phyloP scores from a whole-genome alignment of 352 stramenopile genomes.

The Pythium aphanidermatum region DNA sequence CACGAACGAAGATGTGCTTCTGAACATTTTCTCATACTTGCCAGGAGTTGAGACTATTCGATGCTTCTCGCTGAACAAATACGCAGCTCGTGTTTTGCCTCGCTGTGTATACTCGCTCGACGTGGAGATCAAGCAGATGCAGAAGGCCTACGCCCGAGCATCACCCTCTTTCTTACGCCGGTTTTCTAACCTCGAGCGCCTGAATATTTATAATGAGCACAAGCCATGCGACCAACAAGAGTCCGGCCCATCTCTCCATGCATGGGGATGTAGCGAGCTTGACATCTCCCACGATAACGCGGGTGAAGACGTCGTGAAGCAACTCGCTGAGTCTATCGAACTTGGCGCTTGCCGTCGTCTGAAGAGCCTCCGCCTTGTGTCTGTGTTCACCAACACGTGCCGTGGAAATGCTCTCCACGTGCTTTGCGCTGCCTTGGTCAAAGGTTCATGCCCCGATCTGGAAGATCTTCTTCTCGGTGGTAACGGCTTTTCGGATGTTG shows the following conservation, averaged over 20 bases:
- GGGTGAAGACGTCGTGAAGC: conserved; percentile 57
- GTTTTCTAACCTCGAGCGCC: conserved; percentile 48
- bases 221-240: conserved; percentile 57
- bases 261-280: conserved; percentile 71
- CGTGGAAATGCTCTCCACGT: conserved; percentile 61
- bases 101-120: conserved; percentile 51
- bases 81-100: conserved; percentile 47
- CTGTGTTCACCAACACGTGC: conserved; percentile 76
- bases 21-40: conserved; percentile 62
- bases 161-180: conserved; percentile 38
- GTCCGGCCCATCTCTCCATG: conserved; percentile 46
- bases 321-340: conserved; percentile 62
- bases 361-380: conserved; percentile 53
- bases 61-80: conserved; percentile 58
- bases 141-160: conserved; percentile 31
- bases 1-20: conserved; percentile 67
- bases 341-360: conserved; percentile 52
- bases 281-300: conserved; percentile 75
- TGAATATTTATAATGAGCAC: conserved; percentile 53
- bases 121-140: conserved; percentile 45
- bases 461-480: conserved; percentile 63
- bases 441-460: conserved; percentile 52
- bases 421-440: conserved; percentile 58
- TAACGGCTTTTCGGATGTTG: conserved; percentile 72
- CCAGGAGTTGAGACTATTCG: conserved; percentile 57